Evolutionary conservation across 140 eudicot genomes (phyloP).

Genomic region (Bidens hawaiensis): DNA sequence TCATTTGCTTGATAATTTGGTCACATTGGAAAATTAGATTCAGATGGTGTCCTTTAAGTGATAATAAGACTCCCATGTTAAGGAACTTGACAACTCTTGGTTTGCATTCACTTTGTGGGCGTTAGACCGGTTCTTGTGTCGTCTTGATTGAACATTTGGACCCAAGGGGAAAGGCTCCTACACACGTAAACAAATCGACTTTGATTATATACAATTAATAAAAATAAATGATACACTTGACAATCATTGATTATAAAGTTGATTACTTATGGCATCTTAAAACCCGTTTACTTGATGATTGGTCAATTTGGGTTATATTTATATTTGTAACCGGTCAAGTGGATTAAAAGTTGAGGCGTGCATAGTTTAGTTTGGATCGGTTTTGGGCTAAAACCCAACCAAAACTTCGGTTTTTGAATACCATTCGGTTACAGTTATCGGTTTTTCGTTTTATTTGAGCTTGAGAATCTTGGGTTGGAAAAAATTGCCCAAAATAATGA

Average conservation of each 20-base stretch:
- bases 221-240: not conserved
- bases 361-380: too few relatives aligned
- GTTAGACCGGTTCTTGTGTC: conserved; percentile 31
- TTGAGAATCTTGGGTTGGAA: too few relatives aligned
- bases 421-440: too few relatives aligned
- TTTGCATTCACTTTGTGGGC: conserved; percentile 16
- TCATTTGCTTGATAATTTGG: not conserved
- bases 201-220: not conserved
- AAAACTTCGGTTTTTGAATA: too few relatives aligned
- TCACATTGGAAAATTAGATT: not conserved
- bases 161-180: conserved; percentile 59
- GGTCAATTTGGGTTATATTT: not conserved
- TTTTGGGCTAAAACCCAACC: too few relatives aligned
- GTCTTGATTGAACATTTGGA: conserved; percentile 34
- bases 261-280: too few relatives aligned
- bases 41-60: conserved; percentile 8
- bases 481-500: too few relatives aligned
- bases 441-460: too few relatives aligned
- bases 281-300: not conserved
- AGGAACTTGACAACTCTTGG: conserved; percentile 24
- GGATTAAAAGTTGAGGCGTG: not conserved
- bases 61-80: conserved; percentile 16
- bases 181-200: not conserved
- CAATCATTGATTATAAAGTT: not conserved
- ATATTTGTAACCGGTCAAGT: not conserved